Evolutionary conservation across 164 flowering plant genomes (phyloP), one percentile per base, ranked within the genome.

Genomic region (Nymphaea thermarum): DNA sequence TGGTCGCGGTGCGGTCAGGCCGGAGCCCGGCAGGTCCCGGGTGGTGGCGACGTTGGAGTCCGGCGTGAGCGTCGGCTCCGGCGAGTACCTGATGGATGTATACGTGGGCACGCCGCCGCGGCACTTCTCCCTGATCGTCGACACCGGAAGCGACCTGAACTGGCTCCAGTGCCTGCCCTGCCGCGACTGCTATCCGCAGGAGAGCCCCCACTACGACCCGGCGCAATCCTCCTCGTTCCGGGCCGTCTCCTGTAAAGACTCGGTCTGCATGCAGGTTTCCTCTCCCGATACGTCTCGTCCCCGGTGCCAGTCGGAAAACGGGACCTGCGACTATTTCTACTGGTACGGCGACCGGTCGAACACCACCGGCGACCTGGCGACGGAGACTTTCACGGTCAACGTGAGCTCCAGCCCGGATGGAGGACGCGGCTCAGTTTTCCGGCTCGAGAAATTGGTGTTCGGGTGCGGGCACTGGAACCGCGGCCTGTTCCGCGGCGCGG

Each of bases 381-480:
- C 86, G 0, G 99, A 91, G 67, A 86, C 96, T 7, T 94, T 94
- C 76, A 90, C 96, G 0, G 90, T 94, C 7, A 94, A 94, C 64
- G 79, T 90, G 5, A 88, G 96, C 0, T 4, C 82, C 2, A 60
- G 71, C 5, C 6, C 66, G 2, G 64, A 17, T 62, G 3, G 16
- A 8, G 89, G 91, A 36, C 66, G 67, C 44, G 55, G 85, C 3
- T 87, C 82, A 70, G 82, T 81, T 57, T 63, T 59, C 74, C 65
- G 53, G 43, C 89, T 86, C 36, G 90, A 91, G 80, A 81, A 87
- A 65, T 86, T 94, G 57, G 90, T 94, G 97, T 91, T 94, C 67
- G 99, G 99, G 1, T 90, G 96, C 69, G 99, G 99, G 6, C 99
- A 94, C 73, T 90, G 96, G 99, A 94, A 94, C 68, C 77, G 93